Conservation (phyloP, 306 rosid genomes). For the Vicia faba region DNA sequence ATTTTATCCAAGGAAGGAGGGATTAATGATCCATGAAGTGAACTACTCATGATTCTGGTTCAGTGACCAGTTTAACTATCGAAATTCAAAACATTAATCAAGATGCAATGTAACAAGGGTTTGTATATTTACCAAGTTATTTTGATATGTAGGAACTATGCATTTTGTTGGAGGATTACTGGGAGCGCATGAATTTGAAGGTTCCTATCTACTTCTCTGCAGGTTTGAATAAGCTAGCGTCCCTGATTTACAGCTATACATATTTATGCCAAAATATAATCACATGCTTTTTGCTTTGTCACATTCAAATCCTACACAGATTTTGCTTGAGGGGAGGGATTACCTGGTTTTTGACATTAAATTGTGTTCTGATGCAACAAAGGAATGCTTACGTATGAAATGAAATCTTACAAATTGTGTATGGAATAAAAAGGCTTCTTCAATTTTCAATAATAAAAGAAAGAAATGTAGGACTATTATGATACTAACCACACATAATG, state of each 20-base stretch:
- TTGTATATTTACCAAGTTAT: conserved; percentile 24
- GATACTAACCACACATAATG: neutral
- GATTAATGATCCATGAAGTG: conserved; percentile 16
- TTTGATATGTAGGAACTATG: conserved; percentile 72
- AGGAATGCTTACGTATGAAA: neutral
- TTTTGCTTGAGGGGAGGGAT: neutral
- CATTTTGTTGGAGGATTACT: conserved; percentile 92
- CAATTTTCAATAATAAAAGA: conserved; percentile 9
- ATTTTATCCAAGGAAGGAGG: neutral
- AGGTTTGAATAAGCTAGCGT: conserved; percentile 50
- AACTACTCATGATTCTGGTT: conserved; percentile 14
- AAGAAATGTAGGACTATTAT: conserved; percentile 20
- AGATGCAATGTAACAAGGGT: neutral
- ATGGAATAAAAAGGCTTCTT: conserved; percentile 22
- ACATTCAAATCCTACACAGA: neutral
- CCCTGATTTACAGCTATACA: conserved; percentile 9
- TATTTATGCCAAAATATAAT: conserved; percentile 1
- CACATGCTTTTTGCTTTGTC: conserved; percentile 3
- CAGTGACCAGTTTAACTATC: conserved; percentile 16
- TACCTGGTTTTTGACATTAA: neutral
- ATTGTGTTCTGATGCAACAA: conserved; percentile 3
- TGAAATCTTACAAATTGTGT: neutral
- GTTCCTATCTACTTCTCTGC: conserved; percentile 93
- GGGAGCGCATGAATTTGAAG: conserved; percentile 93
- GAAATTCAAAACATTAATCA: conserved; percentile 10